Conservation (phyloP, 1,284 basidiomycete genomes). For the Meira nashicola region DNA sequence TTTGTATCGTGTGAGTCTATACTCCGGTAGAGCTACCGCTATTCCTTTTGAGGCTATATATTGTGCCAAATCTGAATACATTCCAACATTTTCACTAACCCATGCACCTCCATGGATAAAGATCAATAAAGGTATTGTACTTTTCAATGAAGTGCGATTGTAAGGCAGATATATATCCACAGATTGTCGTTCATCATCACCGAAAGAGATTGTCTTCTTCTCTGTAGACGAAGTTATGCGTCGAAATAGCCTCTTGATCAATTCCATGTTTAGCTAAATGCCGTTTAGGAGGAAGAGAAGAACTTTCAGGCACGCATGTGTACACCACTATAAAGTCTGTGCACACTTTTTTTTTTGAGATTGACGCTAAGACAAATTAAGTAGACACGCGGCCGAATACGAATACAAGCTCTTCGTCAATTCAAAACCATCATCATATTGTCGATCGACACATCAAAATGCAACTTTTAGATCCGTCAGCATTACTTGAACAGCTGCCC, state of each 20-base stretch:
- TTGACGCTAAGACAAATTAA: not conserved
- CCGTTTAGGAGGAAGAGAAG: not conserved
- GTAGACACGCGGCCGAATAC: not conserved
- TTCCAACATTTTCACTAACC: not conserved
- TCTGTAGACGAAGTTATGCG: not conserved
- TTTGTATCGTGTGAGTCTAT: not conserved
- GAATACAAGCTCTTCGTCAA: not conserved
- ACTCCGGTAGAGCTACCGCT: slow-evolving; percentile 3
- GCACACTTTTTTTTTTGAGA: not conserved
- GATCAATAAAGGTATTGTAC: slow-evolving; percentile 1
- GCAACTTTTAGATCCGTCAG: slow-evolving; percentile 32
- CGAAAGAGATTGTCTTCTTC: slow-evolving; percentile 1
- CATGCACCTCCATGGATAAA: slow-evolving; percentile 8
- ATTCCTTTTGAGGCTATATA: not conserved
- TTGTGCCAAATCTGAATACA: not conserved
- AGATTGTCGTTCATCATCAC: not conserved
- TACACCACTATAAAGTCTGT: not conserved
- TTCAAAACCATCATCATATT: slow-evolving; percentile 6
- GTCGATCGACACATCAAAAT: not conserved
- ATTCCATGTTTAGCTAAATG: not conserved
- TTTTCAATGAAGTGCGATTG: not conserved
- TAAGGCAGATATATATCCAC: not conserved
- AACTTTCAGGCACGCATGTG: not conserved
- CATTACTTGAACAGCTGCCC: slow-evolving; percentile 28
- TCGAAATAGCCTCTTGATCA: not conserved